Conservation (phyloP, 2,329 filamentous ascomycete species). For the Sporothrix inflata region DNA sequence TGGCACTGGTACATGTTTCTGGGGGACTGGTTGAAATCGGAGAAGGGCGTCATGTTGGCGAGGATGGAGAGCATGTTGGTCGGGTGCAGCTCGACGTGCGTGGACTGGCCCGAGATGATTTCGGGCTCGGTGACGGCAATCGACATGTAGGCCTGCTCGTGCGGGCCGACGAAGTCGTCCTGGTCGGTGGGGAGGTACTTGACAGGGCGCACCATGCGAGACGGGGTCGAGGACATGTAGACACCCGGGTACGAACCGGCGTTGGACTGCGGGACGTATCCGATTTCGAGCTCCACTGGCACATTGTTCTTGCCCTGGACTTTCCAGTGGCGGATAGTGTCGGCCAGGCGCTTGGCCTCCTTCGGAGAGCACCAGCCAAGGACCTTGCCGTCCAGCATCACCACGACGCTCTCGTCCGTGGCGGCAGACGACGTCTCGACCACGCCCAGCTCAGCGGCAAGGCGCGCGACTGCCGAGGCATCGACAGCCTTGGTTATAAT, state of each 20-base stretch:
- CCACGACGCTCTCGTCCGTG: slow-evolving; percentile 79
- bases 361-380: slow-evolving; percentile 88
- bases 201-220: slow-evolving; percentile 87
- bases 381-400: slow-evolving; percentile 88
- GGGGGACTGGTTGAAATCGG: slow-evolving; percentile 97
- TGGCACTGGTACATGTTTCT: slow-evolving; percentile 99
- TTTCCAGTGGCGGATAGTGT: slow-evolving; percentile 93
- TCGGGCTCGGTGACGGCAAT: slow-evolving; percentile 91
- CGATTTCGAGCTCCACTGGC: slow-evolving; percentile 84
- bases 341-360: slow-evolving; percentile 78
- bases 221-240: slow-evolving; percentile 85
- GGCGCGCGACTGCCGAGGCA: slow-evolving; percentile 71
- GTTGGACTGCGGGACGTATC: slow-evolving; percentile 83
- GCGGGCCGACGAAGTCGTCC: slow-evolving; percentile 85
- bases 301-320: slow-evolving; percentile 82
- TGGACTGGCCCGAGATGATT: slow-evolving; percentile 83
- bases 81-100: slow-evolving; percentile 90
- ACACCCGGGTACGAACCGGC: slow-evolving; percentile 96
- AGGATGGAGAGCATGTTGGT: slow-evolving; percentile 98
- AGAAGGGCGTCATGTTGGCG: slow-evolving; percentile 98
- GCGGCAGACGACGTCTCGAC: slow-evolving; percentile 75
- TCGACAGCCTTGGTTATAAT: slow-evolving; percentile 78
- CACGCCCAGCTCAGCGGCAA: slow-evolving; percentile 80
- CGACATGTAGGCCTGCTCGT: slow-evolving; percentile 98
- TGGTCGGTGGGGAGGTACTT: slow-evolving; percentile 88